Conservation (phyloP, 169 alveolate species). For the Plasmodium vinckei region DNA sequence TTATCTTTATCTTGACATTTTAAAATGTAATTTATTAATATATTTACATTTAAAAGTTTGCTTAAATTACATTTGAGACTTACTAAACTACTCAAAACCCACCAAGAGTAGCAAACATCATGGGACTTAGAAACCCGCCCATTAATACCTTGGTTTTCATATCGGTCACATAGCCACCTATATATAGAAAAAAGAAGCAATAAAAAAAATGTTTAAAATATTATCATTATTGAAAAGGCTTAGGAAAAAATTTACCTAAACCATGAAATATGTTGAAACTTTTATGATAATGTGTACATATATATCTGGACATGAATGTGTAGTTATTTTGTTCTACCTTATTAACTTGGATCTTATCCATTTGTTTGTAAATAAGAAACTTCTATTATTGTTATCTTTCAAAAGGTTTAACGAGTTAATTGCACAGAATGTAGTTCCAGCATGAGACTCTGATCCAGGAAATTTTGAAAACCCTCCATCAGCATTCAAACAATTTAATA, state of each 20-base stretch:
- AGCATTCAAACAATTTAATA: conserved; percentile 76
- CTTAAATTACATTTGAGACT: conserved; percentile 22
- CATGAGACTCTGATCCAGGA: conserved; percentile 81
- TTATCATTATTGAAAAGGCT: not conserved
- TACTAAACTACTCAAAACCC: conserved; percentile 81
- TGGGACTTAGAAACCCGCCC: conserved; percentile 83
- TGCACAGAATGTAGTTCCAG: conserved; percentile 84
- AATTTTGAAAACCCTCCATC: conserved; percentile 83
- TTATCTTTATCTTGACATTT: conserved; percentile 50
- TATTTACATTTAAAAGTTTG: conserved; percentile 36
- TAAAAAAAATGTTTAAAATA: not conserved
- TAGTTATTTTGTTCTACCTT: not conserved
- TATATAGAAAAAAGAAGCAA: not conserved
- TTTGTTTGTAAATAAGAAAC: conserved; percentile 2
- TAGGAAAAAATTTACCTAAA: not conserved
- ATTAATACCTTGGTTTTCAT: conserved; percentile 76
- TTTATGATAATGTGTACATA: not conserved
- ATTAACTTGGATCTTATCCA: too few relatives aligned
- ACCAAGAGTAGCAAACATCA: conserved; percentile 85
- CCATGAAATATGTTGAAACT: not conserved
- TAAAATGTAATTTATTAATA: conserved; percentile 42
- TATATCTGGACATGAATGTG: not conserved
- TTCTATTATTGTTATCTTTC: conserved; percentile 5
- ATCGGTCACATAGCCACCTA: conserved; percentile 71
- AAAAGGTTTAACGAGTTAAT: conserved; percentile 36